phyloP scores from a whole-genome alignment of 257 asterid genomes.

The Parsonsia alboflavescens region DNA sequence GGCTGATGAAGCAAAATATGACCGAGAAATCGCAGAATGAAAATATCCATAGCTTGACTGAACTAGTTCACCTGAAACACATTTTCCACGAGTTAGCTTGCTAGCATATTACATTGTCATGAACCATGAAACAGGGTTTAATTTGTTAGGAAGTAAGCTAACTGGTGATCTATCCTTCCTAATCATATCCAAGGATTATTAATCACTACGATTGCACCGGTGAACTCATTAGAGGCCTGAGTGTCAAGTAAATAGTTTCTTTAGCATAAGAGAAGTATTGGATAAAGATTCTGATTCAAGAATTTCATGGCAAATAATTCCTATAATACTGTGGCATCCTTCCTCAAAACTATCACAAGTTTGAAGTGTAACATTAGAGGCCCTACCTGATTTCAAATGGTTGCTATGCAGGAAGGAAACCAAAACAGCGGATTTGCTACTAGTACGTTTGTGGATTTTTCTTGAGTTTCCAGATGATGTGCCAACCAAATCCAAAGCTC shows the following conservation, averaged over 20 bases:
- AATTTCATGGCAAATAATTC: neutral
- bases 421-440: slow-evolving; percentile 33
- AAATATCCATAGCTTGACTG: slow-evolving; percentile 49
- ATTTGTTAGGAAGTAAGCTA: neutral
- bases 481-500: slow-evolving; percentile 18
- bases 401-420: slow-evolving; percentile 81
- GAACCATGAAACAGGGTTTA: neutral
- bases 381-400: slow-evolving; percentile 58
- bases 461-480: slow-evolving; percentile 26
- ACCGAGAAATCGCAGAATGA: slow-evolving; percentile 50
- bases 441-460: slow-evolving; percentile 11
- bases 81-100: slow-evolving; percentile 20
- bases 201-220: neutral
- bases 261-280: neutral
- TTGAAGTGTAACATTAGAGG: neutral
- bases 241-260: neutral
- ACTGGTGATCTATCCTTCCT: neutral
- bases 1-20: slow-evolving; percentile 54
- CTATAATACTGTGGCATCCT: neutral
- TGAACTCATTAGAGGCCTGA: neutral
- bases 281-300: neutral
- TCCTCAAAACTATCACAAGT: neutral
- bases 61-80: slow-evolving; percentile 63
- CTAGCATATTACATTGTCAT: neutral
- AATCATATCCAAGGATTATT: neutral